Evolutionary conservation across 768 basidiomycete species (phyloP).

Genomic region (Tremella yokohamensis): DNA sequence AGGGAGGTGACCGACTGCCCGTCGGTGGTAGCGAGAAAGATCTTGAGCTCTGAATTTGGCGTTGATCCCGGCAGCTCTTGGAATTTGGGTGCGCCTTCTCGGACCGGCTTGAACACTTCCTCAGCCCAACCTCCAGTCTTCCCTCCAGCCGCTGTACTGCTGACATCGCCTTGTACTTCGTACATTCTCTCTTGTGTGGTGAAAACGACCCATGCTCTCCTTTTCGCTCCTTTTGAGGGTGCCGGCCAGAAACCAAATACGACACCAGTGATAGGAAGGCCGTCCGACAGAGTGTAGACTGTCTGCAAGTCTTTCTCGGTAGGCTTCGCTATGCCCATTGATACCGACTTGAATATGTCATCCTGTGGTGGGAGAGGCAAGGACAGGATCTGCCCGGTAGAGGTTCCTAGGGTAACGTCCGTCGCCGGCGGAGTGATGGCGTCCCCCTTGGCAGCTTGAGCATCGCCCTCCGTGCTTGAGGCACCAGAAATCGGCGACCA

Average conservation of each 20-base stretch:
- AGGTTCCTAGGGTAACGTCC: conserved; percentile 80
- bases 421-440: conserved; percentile 58
- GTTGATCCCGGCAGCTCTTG: conserved; percentile 80
- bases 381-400: conserved; percentile 82
- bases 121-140: conserved; percentile 71
- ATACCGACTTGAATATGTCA: conserved; percentile 72
- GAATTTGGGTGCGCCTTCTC: conserved; percentile 78
- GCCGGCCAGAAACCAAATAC: conserved; percentile 64
- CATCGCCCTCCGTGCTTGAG: conserved; percentile 49
- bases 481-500: conserved; percentile 73
- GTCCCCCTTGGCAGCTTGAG: conserved; percentile 22
- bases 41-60: conserved; percentile 72
- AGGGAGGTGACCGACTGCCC: conserved; percentile 47
- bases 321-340: conserved; percentile 41
- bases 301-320: conserved; percentile 50
- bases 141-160: conserved; percentile 59
- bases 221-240: conserved; percentile 11
- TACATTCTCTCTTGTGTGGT: conserved; percentile 87
- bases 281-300: conserved; percentile 62
- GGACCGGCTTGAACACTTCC: conserved; percentile 67
- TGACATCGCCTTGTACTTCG: conserved; percentile 59
- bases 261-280: conserved; percentile 77
- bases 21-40: conserved; percentile 67
- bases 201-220: conserved; percentile 62
- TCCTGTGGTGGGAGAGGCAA: conserved; percentile 76